Conservation (phyloP, 176 grass and related monocot genomes). For the Triticum urartu region DNA sequence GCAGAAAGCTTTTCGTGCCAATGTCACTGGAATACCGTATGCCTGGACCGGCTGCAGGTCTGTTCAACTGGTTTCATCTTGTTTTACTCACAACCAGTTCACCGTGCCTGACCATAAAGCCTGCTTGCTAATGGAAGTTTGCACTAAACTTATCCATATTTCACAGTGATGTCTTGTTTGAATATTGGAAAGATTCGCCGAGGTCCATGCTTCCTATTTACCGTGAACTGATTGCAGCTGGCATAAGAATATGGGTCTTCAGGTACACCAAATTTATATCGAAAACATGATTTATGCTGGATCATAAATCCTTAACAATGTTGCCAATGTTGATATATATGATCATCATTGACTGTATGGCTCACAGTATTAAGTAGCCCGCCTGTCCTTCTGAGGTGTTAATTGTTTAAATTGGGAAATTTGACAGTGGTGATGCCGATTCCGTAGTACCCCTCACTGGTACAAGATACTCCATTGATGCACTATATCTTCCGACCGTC, state of each 20-base stretch:
- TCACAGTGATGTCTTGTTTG: conserved; percentile 42
- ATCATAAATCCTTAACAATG: background rate
- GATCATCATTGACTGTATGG: background rate
- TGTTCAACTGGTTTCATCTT: conserved; percentile 19
- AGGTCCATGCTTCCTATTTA: conserved; percentile 81
- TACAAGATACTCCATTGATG: conserved; percentile 81
- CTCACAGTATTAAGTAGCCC: background rate
- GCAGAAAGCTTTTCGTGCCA: conserved; percentile 87
- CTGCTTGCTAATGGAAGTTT: background rate
- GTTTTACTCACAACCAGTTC: background rate
- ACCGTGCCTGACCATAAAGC: background rate
- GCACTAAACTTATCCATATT: background rate
- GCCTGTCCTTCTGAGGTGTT: background rate
- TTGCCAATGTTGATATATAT: background rate
- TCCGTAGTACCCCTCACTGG: conserved; percentile 68
- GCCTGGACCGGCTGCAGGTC: conserved; percentile 76
- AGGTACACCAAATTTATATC: conserved; percentile 46
- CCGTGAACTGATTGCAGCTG: conserved; percentile 65
- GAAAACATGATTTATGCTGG: background rate
- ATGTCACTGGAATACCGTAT: conserved; percentile 70
- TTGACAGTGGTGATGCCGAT: conserved; percentile 72
- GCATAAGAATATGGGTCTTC: conserved; percentile 79
- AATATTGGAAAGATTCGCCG: conserved; percentile 70
- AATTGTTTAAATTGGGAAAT: conserved; percentile 9
- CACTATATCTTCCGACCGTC: conserved; percentile 55